phyloP scores from a whole-genome alignment of 1,284 basidiomycete genomes.

The Volvariella volvacea region DNA sequence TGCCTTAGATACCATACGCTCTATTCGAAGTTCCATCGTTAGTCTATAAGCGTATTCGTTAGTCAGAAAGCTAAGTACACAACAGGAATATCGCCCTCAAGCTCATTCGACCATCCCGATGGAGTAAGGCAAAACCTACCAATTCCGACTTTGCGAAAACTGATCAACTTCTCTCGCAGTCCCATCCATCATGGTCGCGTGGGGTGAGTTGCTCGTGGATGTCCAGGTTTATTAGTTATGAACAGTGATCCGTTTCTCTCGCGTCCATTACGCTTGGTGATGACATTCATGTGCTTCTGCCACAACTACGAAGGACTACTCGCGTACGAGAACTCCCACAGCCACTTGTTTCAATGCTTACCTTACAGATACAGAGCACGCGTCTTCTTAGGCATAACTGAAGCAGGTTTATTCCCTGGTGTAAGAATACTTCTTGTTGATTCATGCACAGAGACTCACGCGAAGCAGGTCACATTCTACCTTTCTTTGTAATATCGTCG shows the following conservation, averaged over 20 bases:
- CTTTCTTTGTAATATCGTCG: slow-evolving; percentile 51
- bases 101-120: slow-evolving; percentile 37
- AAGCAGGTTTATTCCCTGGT: slow-evolving; percentile 47
- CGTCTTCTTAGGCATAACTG: slow-evolving; percentile 43
- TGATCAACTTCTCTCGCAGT: slow-evolving; percentile 20
- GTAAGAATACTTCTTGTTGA: slow-evolving; percentile 16
- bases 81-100: slow-evolving; percentile 39
- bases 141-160: slow-evolving; percentile 4
- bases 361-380: slow-evolving; percentile 27
- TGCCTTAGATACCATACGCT: slow-evolving; percentile 33
- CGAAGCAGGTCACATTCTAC: slow-evolving; percentile 39
- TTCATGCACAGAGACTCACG: not conserved
- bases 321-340: slow-evolving; percentile 15
- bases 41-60: slow-evolving; percentile 12
- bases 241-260: slow-evolving; percentile 1
- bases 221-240: slow-evolving; percentile 8
- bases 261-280: slow-evolving; percentile 23
- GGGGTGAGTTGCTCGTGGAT: slow-evolving; percentile 26
- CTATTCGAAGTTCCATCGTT: slow-evolving; percentile 44
- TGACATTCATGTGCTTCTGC: slow-evolving; percentile 33
- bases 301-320: slow-evolving; percentile 27
- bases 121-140: slow-evolving; percentile 29
- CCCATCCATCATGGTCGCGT: slow-evolving; percentile 42
- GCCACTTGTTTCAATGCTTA: not conserved
- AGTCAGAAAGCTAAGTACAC: not conserved